These are phyloP conservation scores for Cercospora sesami DNA, from an alignment of 2,329 filamentous ascomycete genomes.

Conservation along the genomic window DNA sequence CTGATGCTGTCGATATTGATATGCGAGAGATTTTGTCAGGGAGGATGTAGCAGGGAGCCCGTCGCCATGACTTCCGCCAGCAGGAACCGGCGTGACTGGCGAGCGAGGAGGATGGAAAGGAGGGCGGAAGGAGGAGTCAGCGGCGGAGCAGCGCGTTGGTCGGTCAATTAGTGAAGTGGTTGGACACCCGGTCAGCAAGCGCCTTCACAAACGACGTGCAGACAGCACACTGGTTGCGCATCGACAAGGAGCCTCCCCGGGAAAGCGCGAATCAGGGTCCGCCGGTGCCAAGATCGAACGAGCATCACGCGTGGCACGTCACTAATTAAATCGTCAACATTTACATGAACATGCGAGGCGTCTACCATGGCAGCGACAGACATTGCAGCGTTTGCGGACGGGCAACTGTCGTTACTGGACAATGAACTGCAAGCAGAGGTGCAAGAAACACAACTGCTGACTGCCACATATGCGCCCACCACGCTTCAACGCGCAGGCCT, in stretches of 20 bases:
- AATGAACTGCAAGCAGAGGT: constrained; percentile 72
- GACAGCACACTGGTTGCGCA: neutral
- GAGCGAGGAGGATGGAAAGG: neutral
- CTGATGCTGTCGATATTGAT: neutral
- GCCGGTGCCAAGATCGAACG: neutral
- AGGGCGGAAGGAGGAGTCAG: neutral
- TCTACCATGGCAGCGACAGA: constrained; percentile 41
- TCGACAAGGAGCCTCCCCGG: neutral
- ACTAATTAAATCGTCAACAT: neutral
- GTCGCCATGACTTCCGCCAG: constrained; percentile 10
- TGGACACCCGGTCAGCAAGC: neutral
- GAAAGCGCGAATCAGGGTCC: neutral
- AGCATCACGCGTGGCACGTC: neutral
- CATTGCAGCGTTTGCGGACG: constrained; percentile 67
- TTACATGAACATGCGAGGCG: neutral
- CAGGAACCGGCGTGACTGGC: neutral
- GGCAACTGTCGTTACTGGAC: constrained; percentile 69
- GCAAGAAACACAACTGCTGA: constrained; percentile 65
- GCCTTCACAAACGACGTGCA: neutral
- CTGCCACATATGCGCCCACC: constrained; percentile 66
- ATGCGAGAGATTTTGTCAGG: constrained; percentile 1
- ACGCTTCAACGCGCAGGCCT: constrained; percentile 74
- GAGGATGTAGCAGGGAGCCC: neutral
- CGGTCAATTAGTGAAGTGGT: neutral
- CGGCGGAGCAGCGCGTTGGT: neutral